Conservation (phyloP, 345 rosid genomes). For the Eucalyptus microcorys region DNA sequence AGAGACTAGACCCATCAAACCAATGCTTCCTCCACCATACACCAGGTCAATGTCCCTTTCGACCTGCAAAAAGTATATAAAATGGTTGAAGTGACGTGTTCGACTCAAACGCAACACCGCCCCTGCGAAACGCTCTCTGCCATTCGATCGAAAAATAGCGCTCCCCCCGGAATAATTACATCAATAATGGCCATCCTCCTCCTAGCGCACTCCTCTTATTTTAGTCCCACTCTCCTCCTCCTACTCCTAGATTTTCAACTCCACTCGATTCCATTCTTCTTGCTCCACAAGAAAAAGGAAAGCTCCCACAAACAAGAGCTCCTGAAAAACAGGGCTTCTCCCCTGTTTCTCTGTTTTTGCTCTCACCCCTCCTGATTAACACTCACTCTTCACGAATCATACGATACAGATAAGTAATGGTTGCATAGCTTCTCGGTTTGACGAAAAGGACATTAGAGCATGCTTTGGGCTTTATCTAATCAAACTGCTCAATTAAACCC, state of each 20-base stretch:
- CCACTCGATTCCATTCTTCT: background rate
- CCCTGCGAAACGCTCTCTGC: background rate
- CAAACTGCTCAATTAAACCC: background rate
- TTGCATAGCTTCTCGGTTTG: background rate
- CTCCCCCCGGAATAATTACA: background rate
- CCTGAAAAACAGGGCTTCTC: background rate
- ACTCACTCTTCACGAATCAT: background rate
- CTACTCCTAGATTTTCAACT: background rate
- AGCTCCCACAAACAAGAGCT: background rate
- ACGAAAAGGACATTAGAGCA: background rate
- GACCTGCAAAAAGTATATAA: constrained; percentile 21
- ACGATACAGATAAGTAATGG: background rate
- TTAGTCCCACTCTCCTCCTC: background rate
- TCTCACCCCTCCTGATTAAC: background rate
- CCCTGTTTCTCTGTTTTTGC: background rate
- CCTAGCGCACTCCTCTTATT: background rate
- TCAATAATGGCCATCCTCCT: background rate
- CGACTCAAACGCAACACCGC: background rate
- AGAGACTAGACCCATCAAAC: constrained; percentile 60
- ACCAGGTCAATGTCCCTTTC: constrained; percentile 66
- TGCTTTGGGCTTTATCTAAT: background rate
- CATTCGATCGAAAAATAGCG: background rate
- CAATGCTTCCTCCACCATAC: constrained; percentile 77
- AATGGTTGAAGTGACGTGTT: background rate
- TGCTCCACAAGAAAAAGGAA: background rate